phyloP scores from a whole-genome alignment of 495 filamentous ascomycete species.

The Xylaria flabelliformis region DNA sequence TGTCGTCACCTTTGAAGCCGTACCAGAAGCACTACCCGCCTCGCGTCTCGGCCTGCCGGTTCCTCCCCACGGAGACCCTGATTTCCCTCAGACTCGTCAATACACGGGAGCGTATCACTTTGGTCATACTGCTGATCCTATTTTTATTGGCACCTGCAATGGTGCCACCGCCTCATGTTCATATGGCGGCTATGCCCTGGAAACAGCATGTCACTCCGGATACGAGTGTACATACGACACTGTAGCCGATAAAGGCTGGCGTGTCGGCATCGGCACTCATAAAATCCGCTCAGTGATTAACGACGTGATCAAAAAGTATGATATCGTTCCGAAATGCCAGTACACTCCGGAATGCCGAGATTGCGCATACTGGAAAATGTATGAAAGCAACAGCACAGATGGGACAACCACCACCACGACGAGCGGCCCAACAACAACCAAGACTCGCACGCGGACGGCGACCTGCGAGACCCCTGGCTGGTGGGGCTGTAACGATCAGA shows the following conservation, averaged over 20 bases:
- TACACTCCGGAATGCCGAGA: constrained; percentile 81
- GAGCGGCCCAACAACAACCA: constrained; percentile 59
- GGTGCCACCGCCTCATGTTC: constrained; percentile 86
- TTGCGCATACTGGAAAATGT: constrained; percentile 93
- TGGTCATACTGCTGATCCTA: constrained; percentile 93
- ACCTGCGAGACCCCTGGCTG: constrained; percentile 90
- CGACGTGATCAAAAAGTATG: constrained; percentile 84
- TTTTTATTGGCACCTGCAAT: constrained; percentile 94
- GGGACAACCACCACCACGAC: constrained; percentile 70
- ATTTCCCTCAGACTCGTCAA: constrained; percentile 69
- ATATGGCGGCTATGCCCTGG: constrained; percentile 92
- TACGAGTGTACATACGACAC: constrained; percentile 89
- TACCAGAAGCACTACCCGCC: constrained; percentile 87
- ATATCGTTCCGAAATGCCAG: constrained; percentile 74
- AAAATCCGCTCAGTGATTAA: constrained; percentile 83
- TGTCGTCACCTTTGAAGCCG: constrained; percentile 86
- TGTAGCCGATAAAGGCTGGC: constrained; percentile 87
- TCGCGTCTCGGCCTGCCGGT: constrained; percentile 83
- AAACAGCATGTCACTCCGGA: constrained; percentile 89
- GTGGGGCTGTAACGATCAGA: constrained; percentile 75
- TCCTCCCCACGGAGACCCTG: constrained; percentile 76
- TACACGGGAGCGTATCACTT: constrained; percentile 89
- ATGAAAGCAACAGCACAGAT: constrained; percentile 84
- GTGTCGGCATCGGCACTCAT: constrained; percentile 84
- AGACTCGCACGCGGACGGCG: constrained; percentile 73